A percentile compares a stretch with the other conserved stretches of the same genome.
Conservation (phyloP, 2,329 filamentous ascomycete species). For the Aureobasidium sp. region DNA sequence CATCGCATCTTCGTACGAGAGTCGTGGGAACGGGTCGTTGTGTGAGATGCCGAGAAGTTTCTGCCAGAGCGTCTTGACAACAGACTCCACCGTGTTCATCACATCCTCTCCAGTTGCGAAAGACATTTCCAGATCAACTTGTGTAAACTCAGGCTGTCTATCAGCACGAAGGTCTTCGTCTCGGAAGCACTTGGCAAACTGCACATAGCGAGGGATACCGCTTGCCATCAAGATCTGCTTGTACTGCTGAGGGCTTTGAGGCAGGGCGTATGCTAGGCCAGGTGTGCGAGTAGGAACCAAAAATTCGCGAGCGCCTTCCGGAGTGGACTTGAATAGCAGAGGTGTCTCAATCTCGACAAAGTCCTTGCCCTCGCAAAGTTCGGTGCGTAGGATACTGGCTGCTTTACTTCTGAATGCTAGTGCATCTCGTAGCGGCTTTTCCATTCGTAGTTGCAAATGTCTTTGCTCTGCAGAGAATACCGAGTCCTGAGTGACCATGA, state of each 20-base stretch:
- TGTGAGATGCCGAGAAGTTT: constrained; percentile 40
- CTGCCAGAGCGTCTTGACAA: constrained; percentile 52
- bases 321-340: constrained; percentile 92
- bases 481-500: constrained; percentile 68
- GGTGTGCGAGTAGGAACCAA: constrained; percentile 75
- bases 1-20: constrained; percentile 75
- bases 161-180: constrained; percentile 92
- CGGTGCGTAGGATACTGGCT: constrained; percentile 46
- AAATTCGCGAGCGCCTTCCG: constrained; percentile 92
- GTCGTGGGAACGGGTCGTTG: constrained; percentile 45
- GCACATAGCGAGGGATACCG: constrained; percentile 75
- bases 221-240: constrained; percentile 97
- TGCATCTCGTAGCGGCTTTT: constrained; percentile 57
- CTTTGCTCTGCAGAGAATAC: constrained; percentile 68
- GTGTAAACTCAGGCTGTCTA: constrained; percentile 92
- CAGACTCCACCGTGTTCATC: constrained; percentile 50
- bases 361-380: constrained; percentile 47
- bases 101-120: constrained; percentile 69
- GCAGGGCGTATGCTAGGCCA: constrained; percentile 79
- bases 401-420: constrained; percentile 63
- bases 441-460: constrained; percentile 78
- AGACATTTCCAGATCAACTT: constrained; percentile 91
- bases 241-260: constrained; percentile 96
- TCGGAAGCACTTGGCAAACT: constrained; percentile 90
- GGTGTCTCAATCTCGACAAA: constrained; percentile 87